Percentiles rank a stretch among this genome's conserved stretches.
phyloP scores from a whole-genome alignment of 208 protist genomes.

The Leishmania martiniquensis region DNA sequence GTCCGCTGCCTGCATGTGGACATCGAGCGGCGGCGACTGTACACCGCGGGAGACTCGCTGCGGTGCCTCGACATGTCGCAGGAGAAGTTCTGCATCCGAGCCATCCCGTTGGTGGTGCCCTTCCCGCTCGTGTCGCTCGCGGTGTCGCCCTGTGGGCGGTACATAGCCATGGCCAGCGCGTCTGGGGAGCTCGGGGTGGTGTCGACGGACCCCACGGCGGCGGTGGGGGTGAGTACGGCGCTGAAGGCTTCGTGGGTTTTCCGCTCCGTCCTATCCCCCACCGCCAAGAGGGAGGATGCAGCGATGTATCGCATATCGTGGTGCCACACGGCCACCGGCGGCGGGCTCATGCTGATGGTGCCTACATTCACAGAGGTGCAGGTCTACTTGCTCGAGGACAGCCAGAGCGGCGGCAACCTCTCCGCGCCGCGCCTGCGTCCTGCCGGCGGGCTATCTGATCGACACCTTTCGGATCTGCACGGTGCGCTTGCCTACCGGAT shows the following conservation, averaged over 20 bases:
- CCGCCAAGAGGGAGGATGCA: conserved; percentile 47
- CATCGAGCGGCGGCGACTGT: conserved; percentile 54
- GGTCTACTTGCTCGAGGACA: conserved; percentile 30
- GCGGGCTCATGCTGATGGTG: conserved; percentile 51
- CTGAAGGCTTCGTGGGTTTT: conserved; percentile 33
- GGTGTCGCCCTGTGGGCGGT: conserved; percentile 63
- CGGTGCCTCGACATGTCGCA: conserved; percentile 64
- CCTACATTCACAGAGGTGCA: conserved; percentile 50
- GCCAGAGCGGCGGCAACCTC: background rate
- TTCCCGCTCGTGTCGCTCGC: conserved; percentile 65
- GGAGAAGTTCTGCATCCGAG: conserved; percentile 49
- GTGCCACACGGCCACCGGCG: conserved; percentile 30
- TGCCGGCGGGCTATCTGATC: conserved; percentile 39
- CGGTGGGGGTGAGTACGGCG: background rate
- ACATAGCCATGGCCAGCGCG: conserved; percentile 73
- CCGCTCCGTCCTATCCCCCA: conserved; percentile 44
- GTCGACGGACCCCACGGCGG: background rate
- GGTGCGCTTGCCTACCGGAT: conserved; percentile 44
- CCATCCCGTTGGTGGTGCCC: conserved; percentile 62
- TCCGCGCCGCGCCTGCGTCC: conserved; percentile 24
- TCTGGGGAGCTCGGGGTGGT: conserved; percentile 57
- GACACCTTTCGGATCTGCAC: conserved; percentile 44
- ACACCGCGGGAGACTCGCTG: conserved; percentile 86
- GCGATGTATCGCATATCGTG: conserved; percentile 60
- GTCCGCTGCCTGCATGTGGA: conserved; percentile 78